Evolutionary conservation across 805 yeast species (phyloP), one percentile per base, ranked within the genome.

Genomic region (Kurtzmaniella fragi): DNA sequence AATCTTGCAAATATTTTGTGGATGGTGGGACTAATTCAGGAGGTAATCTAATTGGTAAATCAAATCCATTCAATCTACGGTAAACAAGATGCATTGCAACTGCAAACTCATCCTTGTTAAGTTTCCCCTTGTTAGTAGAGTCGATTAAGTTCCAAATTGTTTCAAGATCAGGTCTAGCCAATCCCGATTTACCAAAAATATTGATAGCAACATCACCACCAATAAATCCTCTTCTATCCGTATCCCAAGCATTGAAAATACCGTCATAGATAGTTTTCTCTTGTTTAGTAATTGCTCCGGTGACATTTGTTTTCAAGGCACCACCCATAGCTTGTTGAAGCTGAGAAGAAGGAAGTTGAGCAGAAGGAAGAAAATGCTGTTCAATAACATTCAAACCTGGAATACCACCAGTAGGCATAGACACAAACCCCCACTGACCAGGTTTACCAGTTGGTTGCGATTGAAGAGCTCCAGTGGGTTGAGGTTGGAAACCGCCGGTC

Each of bases 41-140:
- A 2, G 98, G 98, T 38, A 91, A 72, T 39, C 80, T 69, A 35
- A 71, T 56, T 17, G 99, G 99, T 37, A 93, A 64, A n/a, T 84
- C 87, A 46, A 77, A 79, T 2, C 97, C 97, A 54, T 89, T 90
- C 56, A 91, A 67, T 45, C 91, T 77, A 59, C 96, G 78, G 64
- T 93, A 91, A 32, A 91, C 91, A 42, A 91, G 71, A 70, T 95
- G 97, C 98, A 91, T 93, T 26, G 98, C 97, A 28, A 93, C 89
- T 0, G 96, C 84, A 66, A 91, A 93, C 59, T 88, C 95, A 57
- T 91, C 96, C 52, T 78, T 80, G 57, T 86, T 85, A 48, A 91
- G 77, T 55, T 77, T 80, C 4, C 97, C 96, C 40, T 83, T 74
- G 58, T 89, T 84, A 40, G 82, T 80, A 12, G 82, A 75, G 58